Evolutionary conservation across 768 basidiomycete genomes (phyloP).

Genomic region (Cystobasidium tubakii): DNA sequence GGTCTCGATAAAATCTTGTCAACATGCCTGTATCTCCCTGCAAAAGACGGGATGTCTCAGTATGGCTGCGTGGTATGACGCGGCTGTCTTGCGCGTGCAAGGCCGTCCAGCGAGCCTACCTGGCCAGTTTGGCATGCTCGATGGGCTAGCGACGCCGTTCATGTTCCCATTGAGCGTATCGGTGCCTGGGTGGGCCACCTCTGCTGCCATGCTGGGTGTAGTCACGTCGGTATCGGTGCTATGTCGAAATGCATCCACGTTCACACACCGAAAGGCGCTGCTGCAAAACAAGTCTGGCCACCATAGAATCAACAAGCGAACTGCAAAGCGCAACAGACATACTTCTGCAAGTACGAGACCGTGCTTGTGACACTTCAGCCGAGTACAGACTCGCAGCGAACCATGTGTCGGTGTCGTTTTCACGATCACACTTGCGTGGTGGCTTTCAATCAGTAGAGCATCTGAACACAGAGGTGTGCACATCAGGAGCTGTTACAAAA

Average conservation of each 20-base stretch:
- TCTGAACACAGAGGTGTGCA: no score
- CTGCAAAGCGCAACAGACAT: no score
- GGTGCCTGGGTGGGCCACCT: background rate
- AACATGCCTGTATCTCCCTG: constrained; percentile 17
- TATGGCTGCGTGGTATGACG: background rate
- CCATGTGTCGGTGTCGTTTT: no score
- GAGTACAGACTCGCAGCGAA: no score
- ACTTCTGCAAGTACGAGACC: no score
- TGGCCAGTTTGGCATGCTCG: constrained; percentile 25
- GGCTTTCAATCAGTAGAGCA: no score
- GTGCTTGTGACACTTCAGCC: no score
- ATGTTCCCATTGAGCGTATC: background rate
- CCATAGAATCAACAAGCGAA: no score
- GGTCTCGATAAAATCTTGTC: constrained; percentile 28
- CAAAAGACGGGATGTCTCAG: background rate
- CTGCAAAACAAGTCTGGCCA: no score
- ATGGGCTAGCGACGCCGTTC: background rate
- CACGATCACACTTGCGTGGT: no score
- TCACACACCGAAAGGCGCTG: no score
- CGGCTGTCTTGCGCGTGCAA: background rate
- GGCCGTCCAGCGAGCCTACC: background rate
- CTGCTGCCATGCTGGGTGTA: background rate
- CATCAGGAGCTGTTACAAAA: no score
- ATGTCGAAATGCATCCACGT: background rate
- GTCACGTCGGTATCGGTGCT: background rate